These are phyloP conservation scores for Didymella pinodella DNA, from an alignment of 2,329 filamentous ascomycete species.

Conservation along the genomic window DNA sequence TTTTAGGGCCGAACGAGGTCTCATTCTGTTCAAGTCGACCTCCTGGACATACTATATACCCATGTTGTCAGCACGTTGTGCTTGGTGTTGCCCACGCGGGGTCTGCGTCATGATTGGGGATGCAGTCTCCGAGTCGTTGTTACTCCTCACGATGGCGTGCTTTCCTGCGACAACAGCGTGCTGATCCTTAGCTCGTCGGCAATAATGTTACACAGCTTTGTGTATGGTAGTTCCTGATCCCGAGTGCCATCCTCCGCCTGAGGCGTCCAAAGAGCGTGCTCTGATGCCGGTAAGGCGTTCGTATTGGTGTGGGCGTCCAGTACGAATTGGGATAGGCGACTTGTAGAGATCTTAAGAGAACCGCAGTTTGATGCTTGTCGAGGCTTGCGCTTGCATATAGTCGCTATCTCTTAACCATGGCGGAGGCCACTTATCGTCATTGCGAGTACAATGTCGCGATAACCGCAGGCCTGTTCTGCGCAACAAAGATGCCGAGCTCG, in stretches of 20 bases:
- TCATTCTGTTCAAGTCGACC: too few relatives aligned
- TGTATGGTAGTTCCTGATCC: not conserved
- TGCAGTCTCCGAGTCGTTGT: constrained; percentile 10
- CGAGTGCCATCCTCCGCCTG: not conserved
- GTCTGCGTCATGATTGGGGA: constrained; percentile 18
- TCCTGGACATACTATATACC: not conserved
- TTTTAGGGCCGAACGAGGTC: too few relatives aligned
- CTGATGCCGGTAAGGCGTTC: constrained; percentile 1
- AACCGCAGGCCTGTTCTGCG: not conserved
- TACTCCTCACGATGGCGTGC: constrained; percentile 33
- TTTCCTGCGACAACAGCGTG: constrained; percentile 21
- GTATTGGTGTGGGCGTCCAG: not conserved
- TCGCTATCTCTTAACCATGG: constrained; percentile 8
- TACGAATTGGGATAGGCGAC: not conserved
- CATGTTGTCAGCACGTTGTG: not conserved
- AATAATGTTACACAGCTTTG: constrained; percentile 4
- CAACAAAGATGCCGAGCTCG: constrained; percentile 10
- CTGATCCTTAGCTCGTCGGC: constrained; percentile 14
- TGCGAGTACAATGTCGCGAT: constrained; percentile 24
- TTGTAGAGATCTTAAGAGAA: not conserved
- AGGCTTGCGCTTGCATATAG: constrained; percentile 5
- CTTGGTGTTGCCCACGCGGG: constrained; percentile 13
- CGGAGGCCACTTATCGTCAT: constrained; percentile 24
- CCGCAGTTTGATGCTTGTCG: constrained; percentile 6
- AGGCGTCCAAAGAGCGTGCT: constrained; percentile 15